Conservation (phyloP, 441 rosid genomes). For the Euphorbia celastroides region DNA sequence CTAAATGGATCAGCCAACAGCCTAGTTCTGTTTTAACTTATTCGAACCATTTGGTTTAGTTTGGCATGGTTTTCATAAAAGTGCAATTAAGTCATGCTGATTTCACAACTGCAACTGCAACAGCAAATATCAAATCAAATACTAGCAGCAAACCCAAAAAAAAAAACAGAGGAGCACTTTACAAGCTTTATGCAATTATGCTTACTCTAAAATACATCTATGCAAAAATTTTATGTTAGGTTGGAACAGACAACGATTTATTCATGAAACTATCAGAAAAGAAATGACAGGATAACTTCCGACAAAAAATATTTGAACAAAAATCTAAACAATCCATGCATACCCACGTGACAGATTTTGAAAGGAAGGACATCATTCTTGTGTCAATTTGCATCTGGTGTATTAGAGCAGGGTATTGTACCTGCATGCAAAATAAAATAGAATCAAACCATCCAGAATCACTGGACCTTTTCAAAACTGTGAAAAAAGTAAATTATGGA, state of each 20-base stretch:
- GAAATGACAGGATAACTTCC: background rate
- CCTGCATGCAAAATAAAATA: conserved; percentile 32
- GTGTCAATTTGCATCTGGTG: conserved; percentile 69
- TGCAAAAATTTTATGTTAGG: background rate
- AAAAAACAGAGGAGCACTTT: background rate
- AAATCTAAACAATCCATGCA: conserved; percentile 6
- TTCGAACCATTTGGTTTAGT: background rate
- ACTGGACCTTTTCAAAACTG: background rate
- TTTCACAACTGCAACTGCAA: background rate
- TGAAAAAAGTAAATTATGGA: background rate
- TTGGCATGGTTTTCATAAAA: background rate
- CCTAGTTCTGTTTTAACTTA: background rate
- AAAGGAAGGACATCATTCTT: conserved; percentile 65
- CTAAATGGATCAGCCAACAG: background rate
- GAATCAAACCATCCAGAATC: background rate
- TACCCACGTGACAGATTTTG: conserved; percentile 66
- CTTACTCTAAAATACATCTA: background rate
- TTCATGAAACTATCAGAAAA: background rate
- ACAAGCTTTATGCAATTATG: background rate
- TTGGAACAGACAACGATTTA: background rate
- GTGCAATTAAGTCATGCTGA: background rate
- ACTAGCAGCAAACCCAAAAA: background rate
- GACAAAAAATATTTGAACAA: background rate
- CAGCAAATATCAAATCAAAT: background rate
- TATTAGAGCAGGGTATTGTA: conserved; percentile 82